phyloP scores from a whole-genome alignment of 2,329 filamentous ascomycete genomes.

The Monilinia vaccinii-corymbosi region DNA sequence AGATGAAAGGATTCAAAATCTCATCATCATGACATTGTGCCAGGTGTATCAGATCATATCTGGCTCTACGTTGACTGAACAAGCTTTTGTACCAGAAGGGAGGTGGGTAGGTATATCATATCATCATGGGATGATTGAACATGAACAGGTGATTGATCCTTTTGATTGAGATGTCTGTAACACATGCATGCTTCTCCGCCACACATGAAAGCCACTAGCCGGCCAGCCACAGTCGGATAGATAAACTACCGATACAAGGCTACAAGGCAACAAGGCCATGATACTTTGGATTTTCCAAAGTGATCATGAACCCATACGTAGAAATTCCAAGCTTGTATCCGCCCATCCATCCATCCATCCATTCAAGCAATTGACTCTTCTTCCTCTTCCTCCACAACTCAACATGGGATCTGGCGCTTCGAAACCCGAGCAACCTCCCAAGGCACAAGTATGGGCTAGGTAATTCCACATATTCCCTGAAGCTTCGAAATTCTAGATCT shows the following conservation, averaged over 20 bases:
- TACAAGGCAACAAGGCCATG: background rate
- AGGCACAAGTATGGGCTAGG: conserved; percentile 27
- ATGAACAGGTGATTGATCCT: too few species aligned
- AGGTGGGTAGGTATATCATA: too few species aligned
- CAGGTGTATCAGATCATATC: background rate
- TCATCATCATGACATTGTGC: background rate
- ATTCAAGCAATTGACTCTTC: conserved; percentile 3
- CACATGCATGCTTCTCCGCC: too few species aligned
- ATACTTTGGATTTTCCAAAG: background rate
- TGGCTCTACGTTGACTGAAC: too few species aligned
- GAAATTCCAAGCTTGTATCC: conserved; percentile 12
- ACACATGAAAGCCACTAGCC: too few species aligned
- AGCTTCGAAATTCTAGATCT: too few species aligned
- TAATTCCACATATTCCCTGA: conserved; percentile 5
- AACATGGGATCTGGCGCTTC: conserved; percentile 28
- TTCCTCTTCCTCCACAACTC: conserved; percentile 13
- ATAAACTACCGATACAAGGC: background rate
- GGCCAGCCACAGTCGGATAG: background rate
- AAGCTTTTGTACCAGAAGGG: too few species aligned
- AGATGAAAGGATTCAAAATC: background rate
- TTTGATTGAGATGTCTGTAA: too few species aligned
- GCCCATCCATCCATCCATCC: background rate
- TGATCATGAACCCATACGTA: conserved; percentile 9
- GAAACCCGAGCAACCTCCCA: conserved; percentile 23
- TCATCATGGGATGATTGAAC: too few species aligned